Evolutionary conservation across 1,284 basidiomycete genomes (phyloP).

Genomic region (Sanghuangporus baumii): DNA sequence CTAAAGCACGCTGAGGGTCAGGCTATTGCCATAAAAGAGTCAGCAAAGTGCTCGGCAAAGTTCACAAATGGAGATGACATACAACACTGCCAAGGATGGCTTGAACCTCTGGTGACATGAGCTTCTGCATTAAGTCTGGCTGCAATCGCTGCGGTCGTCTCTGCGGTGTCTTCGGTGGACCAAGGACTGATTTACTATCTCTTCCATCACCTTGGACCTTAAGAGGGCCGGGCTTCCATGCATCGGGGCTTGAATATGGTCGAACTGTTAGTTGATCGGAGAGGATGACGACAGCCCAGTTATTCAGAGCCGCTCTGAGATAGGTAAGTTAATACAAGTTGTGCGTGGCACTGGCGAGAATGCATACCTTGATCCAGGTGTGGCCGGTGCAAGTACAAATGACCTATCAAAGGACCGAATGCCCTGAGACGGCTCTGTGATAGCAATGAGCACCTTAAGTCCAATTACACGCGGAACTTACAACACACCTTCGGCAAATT

Average conservation of each 20-base stretch:
- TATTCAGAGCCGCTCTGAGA: slow-evolving; percentile 66
- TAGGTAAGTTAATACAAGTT: slow-evolving; percentile 8
- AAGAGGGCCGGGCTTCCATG: slow-evolving; percentile 72
- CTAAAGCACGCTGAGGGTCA: slow-evolving; percentile 59
- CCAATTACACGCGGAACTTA: neutral
- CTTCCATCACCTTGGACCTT: slow-evolving; percentile 47
- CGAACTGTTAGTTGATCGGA: slow-evolving; percentile 87
- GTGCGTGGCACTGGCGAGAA: slow-evolving; percentile 2
- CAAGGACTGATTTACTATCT: neutral
- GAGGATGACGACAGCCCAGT: slow-evolving; percentile 88
- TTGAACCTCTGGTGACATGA: slow-evolving; percentile 32
- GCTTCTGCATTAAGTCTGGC: slow-evolving; percentile 12
- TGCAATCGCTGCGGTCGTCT: slow-evolving; percentile 22
- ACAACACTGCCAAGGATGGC: slow-evolving; percentile 51
- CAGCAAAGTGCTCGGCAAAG: slow-evolving; percentile 3
- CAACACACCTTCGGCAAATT: slow-evolving; percentile 79
- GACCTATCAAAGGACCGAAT: slow-evolving; percentile 91
- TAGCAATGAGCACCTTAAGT: neutral
- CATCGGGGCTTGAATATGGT: slow-evolving; percentile 75
- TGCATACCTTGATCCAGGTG: slow-evolving; percentile 74
- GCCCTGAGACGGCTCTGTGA: slow-evolving; percentile 51
- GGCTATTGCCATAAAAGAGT: slow-evolving; percentile 35
- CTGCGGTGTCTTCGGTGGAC: slow-evolving; percentile 15
- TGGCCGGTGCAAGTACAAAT: slow-evolving; percentile 81
- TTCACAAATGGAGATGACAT: slow-evolving; percentile 29